A percentile compares a stretch with the other conserved stretches of the same genome.
These are phyloP conservation scores for Collybiopsis confluens DNA, from an alignment of 768 basidiomycete genomes.

Conservation along the genomic window DNA sequence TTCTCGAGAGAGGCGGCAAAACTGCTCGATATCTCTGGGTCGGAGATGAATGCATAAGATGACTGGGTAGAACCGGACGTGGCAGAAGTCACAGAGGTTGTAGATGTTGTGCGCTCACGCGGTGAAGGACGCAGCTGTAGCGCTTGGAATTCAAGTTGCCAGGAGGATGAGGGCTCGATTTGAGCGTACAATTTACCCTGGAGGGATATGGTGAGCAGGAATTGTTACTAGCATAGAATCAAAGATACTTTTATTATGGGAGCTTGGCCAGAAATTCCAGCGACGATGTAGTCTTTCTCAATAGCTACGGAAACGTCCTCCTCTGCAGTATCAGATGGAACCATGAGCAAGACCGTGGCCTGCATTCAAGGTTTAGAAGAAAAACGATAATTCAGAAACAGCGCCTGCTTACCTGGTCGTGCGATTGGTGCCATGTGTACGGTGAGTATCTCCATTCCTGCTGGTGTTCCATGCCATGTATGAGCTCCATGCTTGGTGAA, in stretches of 20 bases:
- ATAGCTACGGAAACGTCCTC: slow-evolving; percentile 72
- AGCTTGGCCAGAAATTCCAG: slow-evolving; percentile 65
- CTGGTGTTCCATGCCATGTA: background rate
- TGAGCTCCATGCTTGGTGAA: background rate
- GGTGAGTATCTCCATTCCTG: slow-evolving; percentile 11
- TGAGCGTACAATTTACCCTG: slow-evolving; percentile 74
- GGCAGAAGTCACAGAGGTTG: slow-evolving; percentile 63
- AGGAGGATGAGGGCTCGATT: slow-evolving; percentile 64
- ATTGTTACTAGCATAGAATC: background rate
- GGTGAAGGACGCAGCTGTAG: slow-evolving; percentile 46
- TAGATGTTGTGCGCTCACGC: slow-evolving; percentile 74
- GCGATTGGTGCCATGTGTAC: slow-evolving; percentile 91
- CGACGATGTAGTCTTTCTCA: slow-evolving; percentile 67
- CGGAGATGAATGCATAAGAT: slow-evolving; percentile 80
- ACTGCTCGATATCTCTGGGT: slow-evolving; percentile 80
- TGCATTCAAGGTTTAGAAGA: slow-evolving; percentile 24
- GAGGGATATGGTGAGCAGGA: slow-evolving; percentile 2
- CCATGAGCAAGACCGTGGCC: slow-evolving; percentile 74
- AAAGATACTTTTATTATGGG: slow-evolving; percentile 66
- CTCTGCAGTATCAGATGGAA: slow-evolving; percentile 66
- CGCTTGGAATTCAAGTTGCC: slow-evolving; percentile 71
- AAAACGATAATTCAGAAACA: slow-evolving; percentile 12
- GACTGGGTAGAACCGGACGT: slow-evolving; percentile 69
- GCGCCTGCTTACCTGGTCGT: slow-evolving; percentile 65
- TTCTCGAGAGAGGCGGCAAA: slow-evolving; percentile 81